Percentiles rank a stretch among this genome's conserved stretches.
Evolutionary conservation across 1,284 basidiomycete genomes (phyloP).

Genomic region (Termitomyces sp.): DNA sequence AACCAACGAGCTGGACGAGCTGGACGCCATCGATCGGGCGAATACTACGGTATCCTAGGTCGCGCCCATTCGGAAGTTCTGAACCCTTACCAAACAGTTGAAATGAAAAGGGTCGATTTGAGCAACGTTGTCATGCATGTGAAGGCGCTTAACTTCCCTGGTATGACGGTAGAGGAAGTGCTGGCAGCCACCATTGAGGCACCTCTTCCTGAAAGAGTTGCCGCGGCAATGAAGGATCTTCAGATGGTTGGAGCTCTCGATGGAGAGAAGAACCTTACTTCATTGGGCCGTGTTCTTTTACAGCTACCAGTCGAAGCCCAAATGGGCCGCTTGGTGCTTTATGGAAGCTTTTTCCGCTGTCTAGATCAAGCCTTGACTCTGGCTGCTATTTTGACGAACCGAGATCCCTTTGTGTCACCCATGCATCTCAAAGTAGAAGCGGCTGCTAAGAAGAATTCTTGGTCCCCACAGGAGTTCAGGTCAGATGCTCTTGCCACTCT

Average conservation of each 20-base stretch:
- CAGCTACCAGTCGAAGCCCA: conserved; percentile 89
- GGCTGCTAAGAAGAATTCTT: conserved; percentile 71
- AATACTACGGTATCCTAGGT: conserved; percentile 87
- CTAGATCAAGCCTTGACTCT: conserved; percentile 86
- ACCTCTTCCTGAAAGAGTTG: conserved; percentile 75
- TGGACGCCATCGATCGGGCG: conserved; percentile 86
- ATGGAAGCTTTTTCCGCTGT: conserved; percentile 92
- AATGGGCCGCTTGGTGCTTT: conserved; percentile 86
- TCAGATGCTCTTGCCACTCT: conserved; percentile 85
- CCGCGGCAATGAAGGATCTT: conserved; percentile 78
- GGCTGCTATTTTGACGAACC: conserved; percentile 85
- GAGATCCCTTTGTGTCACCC: conserved; percentile 89
- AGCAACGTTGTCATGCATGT: conserved; percentile 95
- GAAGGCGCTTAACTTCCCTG: conserved; percentile 92
- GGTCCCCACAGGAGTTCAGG: conserved; percentile 76
- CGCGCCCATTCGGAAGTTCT: conserved; percentile 60
- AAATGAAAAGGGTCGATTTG: conserved; percentile 93
- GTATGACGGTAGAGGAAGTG: conserved; percentile 85
- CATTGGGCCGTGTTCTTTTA: conserved; percentile 83
- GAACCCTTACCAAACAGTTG: conserved; percentile 84
- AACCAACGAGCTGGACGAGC: conserved; percentile 94
- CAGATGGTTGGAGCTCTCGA: conserved; percentile 89
- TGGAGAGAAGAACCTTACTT: conserved; percentile 72
- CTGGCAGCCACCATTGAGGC: conserved; percentile 86
- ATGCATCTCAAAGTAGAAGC: conserved; percentile 64